These are phyloP conservation scores for Irpex sp. DNA, from an alignment of 1,284 basidiomycete genomes.

Conservation along the genomic window DNA sequence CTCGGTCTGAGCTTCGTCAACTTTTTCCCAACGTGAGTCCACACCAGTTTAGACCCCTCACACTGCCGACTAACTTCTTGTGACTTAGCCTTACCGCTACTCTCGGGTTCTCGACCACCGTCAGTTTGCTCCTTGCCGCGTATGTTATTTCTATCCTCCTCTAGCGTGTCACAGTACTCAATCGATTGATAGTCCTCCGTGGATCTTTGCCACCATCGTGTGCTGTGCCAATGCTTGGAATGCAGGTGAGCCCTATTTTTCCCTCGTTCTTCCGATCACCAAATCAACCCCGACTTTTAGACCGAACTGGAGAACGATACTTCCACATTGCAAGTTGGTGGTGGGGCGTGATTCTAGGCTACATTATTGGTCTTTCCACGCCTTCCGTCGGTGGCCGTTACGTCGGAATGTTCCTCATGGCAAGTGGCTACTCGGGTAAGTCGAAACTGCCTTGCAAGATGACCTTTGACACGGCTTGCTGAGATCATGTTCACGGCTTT, in stretches of 20 bases:
- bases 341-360: slow-evolving; percentile 72
- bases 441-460: slow-evolving; percentile 7
- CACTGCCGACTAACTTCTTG: neutral
- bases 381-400: slow-evolving; percentile 65
- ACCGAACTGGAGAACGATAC: slow-evolving; percentile 72
- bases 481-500: neutral
- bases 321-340: slow-evolving; percentile 71
- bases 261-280: neutral
- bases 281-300: slow-evolving; percentile 33
- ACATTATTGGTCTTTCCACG: slow-evolving; percentile 68
- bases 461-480: too few species aligned
- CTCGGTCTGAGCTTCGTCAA: slow-evolving; percentile 78
- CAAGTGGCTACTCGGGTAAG: slow-evolving; percentile 61
- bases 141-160: slow-evolving; percentile 46
- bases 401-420: slow-evolving; percentile 74
- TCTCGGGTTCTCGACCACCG: slow-evolving; percentile 69
- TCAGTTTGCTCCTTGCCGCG: slow-evolving; percentile 71
- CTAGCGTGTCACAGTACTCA: neutral
- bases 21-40: slow-evolving; percentile 76
- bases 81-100: slow-evolving; percentile 63
- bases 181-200: slow-evolving; percentile 60
- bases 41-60: neutral
- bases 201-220: slow-evolving; percentile 64
- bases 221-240: slow-evolving; percentile 74
- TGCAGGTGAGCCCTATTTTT: slow-evolving; percentile 51